Percentiles rank a stretch among this genome's conserved stretches.
phyloP scores from a whole-genome alignment of 768 basidiomycete genomes.

The Clitopilus hobsonii region DNA sequence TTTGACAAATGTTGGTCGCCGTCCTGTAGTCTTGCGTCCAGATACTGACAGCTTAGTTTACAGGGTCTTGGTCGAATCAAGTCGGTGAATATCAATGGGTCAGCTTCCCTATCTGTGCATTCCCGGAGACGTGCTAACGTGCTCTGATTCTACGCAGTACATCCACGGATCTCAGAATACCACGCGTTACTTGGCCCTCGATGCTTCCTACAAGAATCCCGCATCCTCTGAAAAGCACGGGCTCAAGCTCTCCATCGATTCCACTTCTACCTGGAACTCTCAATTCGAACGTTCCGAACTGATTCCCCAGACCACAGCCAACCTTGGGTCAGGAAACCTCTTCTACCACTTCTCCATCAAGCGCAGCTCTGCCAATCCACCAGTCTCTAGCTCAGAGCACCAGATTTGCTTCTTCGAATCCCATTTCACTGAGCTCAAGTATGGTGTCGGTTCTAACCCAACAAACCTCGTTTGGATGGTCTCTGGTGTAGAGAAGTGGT shows the following conservation, averaged over 20 bases:
- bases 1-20: constrained; percentile 56
- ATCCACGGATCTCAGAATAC: constrained; percentile 48
- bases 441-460: constrained; percentile 45
- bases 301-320: constrained; percentile 41
- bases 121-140: not conserved
- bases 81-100: constrained; percentile 29
- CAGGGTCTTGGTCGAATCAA: constrained; percentile 39
- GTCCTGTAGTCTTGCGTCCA: too few relatives aligned
- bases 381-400: constrained; percentile 53
- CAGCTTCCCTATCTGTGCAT: not conserved
- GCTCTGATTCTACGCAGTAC: constrained; percentile 29
- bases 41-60: too few relatives aligned
- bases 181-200: constrained; percentile 47
- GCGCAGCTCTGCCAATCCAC: constrained; percentile 40
- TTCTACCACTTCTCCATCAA: constrained; percentile 63
- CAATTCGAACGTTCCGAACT: constrained; percentile 43
- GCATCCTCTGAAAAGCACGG: constrained; percentile 27
- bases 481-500: constrained; percentile 40
- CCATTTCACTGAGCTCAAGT: constrained; percentile 63
- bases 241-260: constrained; percentile 49
- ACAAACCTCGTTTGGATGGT: constrained; percentile 46
- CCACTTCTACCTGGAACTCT: constrained; percentile 51
- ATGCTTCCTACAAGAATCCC: constrained; percentile 53
- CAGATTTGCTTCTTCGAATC: constrained; percentile 62
- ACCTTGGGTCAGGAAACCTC: constrained; percentile 52